A percentile compares a stretch with the other conserved stretches of the same genome.
These are phyloP conservation scores for Blepharisma japonicum DNA, from an alignment of 73 alveolate genomes.

Conservation along the genomic window DNA sequence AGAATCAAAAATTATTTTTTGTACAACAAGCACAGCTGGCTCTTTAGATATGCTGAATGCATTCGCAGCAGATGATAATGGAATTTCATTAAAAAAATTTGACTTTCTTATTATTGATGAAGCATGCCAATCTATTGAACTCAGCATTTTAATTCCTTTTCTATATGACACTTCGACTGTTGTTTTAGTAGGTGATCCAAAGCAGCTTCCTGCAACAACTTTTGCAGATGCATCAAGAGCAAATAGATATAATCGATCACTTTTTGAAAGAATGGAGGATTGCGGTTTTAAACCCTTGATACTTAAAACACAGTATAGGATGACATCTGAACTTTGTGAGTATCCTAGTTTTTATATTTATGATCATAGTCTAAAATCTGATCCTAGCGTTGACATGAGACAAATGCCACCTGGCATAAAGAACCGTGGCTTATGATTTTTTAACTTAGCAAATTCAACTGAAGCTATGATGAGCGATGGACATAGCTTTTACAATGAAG, in stretches of 20 bases:
- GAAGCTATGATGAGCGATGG: neutral
- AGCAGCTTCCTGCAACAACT: conserved; percentile 70
- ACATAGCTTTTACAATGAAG: too few species aligned
- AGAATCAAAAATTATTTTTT: conserved; percentile 58
- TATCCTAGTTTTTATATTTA: neutral
- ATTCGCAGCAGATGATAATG: conserved; percentile 53
- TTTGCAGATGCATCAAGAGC: conserved; percentile 43
- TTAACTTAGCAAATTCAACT: neutral
- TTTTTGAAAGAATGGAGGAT: conserved; percentile 55
- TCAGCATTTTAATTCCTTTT: conserved; percentile 59
- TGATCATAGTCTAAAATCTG: neutral
- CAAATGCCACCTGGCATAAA: neutral
- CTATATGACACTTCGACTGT: conserved; percentile 48
- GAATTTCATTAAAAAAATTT: conserved; percentile 39
- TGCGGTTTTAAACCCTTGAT: conserved; percentile 68
- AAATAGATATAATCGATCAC: conserved; percentile 48
- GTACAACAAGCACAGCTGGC: conserved; percentile 75
- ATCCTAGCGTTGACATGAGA: neutral
- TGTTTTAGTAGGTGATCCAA: conserved; percentile 70
- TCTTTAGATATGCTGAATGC: conserved; percentile 61
- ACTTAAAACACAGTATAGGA: conserved; percentile 92
- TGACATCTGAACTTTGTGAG: conserved; percentile 50
- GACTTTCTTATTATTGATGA: conserved; percentile 74
- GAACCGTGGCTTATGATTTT: neutral
- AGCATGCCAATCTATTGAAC: conserved; percentile 66